Conservation (phyloP, 2,329 filamentous ascomycete species). For the Xylariaceae sp. region DNA sequence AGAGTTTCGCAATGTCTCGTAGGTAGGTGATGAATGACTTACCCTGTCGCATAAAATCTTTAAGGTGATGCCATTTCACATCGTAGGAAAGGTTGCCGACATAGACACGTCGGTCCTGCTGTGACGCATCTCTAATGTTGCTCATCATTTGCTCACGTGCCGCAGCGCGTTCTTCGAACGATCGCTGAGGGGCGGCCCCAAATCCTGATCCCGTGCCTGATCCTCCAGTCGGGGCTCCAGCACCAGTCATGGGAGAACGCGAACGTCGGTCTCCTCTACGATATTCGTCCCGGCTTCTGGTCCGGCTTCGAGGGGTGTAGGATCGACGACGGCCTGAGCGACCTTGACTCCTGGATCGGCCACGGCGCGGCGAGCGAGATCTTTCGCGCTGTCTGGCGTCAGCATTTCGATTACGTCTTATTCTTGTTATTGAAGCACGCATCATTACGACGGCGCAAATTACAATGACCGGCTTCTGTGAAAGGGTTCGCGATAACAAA, state of each 20-base stretch:
- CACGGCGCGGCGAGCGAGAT: constrained; percentile 70
- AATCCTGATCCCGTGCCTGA: constrained; percentile 59
- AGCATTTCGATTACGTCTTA: constrained; percentile 26
- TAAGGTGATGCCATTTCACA: constrained; percentile 99
- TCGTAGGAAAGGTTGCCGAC: constrained; percentile 98
- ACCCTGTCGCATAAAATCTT: constrained; percentile 99
- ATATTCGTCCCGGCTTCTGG: constrained; percentile 71
- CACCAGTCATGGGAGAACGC: constrained; percentile 80
- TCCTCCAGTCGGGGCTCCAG: constrained; percentile 64
- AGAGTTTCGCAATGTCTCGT: constrained; percentile 17
- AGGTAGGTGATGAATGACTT: constrained; percentile 36
- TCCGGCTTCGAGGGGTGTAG: constrained; percentile 73
- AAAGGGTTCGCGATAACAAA: neutral
- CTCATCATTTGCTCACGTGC: constrained; percentile 96
- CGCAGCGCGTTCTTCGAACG: constrained; percentile 74
- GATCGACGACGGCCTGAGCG: constrained; percentile 65
- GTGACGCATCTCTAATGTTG: constrained; percentile 86
- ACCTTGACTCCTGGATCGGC: constrained; percentile 78
- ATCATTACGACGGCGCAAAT: constrained; percentile 14
- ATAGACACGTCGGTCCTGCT: constrained; percentile 98
- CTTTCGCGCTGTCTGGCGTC: constrained; percentile 65
- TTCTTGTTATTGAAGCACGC: constrained; percentile 2
- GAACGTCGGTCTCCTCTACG: constrained; percentile 69
- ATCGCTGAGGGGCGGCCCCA: constrained; percentile 63
- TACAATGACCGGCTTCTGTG: neutral